Evolutionary conservation across 306 rosid genomes (phyloP), one percentile per base, ranked within the genome.

Genomic region (Casuarina equisetifolia): DNA sequence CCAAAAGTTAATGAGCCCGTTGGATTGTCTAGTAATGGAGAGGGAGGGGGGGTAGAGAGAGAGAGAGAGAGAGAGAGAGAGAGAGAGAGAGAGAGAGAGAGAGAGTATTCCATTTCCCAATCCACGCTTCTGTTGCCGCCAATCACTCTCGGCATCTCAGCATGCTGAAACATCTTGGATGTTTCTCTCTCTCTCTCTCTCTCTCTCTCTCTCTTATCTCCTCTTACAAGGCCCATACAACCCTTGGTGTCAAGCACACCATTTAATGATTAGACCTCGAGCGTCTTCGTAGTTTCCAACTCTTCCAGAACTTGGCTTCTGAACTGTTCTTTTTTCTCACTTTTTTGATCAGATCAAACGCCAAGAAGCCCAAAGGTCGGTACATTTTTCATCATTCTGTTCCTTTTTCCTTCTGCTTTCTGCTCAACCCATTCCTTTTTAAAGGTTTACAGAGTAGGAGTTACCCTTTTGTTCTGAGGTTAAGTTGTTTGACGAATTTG

Each of bases 141-240:
- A 63, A 63, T 63, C 69, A 63, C 69, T 63, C 4, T 63, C 45
- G 69, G 36, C 3, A 36, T 45, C 46, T 38, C 38, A 63, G 69
- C 69, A 38, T 63, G 69, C 69, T 36, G 69, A 38, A 63, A 3
- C 4, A 20, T 57, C 64, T 57, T 57, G 64, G 35, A 57, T 3
- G 36, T 2, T 7, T 25, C 66, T 32, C 5, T 32, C 66, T 32
- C 40, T 32, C 66, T 25, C 66, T 78, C 74, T 87, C 72, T 70
- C 43, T 52, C 80, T 77, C 78, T 62, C 86, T 77, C 78, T 64
- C 76, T 83, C 85, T 89, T 82, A 85, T 93, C 96, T 85, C 84
- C 76, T 79, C 83, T 82, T 89, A 82, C 91, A 92, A 88, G 84
- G 80, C 93, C 98, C 97, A 88, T 85, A 82, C 93, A 74, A 72